Base-by-base conservation (phyloP, 768 basidiomycete species). In the Tricholoma furcatifolium region DNA sequence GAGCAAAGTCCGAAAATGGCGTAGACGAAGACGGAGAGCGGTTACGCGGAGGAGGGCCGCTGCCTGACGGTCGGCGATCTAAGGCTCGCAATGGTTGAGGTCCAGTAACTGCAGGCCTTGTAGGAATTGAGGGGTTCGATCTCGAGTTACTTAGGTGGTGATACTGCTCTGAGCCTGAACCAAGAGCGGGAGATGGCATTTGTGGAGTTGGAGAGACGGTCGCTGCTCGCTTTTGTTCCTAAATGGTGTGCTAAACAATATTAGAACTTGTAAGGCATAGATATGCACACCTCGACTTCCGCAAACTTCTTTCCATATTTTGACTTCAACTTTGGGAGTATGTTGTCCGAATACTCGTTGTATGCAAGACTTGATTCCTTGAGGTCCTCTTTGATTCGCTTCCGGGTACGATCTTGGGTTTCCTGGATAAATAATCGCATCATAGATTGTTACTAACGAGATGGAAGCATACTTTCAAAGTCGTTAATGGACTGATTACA, bases 351-450 rank as follows among this genome's bases (percentile, higher is more conserved):
- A 63, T 85, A 93, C 30, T 96, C 93, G 30, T 80, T 80, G 67
- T 96, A 93, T 31, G 87, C 82, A 49, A 69, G 59, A n/a, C 75
- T 74, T 0, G 93, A 91, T 8, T 84, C 83, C 67, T 92, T 93
- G 50, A 95, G 69, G 65, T 95, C 93, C 63, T 96, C 93, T 66
- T 89, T 92, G 67, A 97, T 88, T 23, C 91, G 84, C 65, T 91
- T 91, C 43, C 91, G 80, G n/a, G 92, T 95, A 34, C 94, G 82
- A 49, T 92, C 91, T 73, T 96, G 93, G 10, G 87, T 88, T 60
- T 95, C 93, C 91, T 93, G 55, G 14, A 17, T 45, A 50, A 24
- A 51, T 14, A 11, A 35, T 42, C 40, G 14, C 11, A 35, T 36
- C 5, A 35, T 52, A 17, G 8, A 45, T 34, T 18, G 27, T 38